phyloP scores from a whole-genome alignment of 2,329 filamentous ascomycete genomes.

The Fusarium xyrophilum region DNA sequence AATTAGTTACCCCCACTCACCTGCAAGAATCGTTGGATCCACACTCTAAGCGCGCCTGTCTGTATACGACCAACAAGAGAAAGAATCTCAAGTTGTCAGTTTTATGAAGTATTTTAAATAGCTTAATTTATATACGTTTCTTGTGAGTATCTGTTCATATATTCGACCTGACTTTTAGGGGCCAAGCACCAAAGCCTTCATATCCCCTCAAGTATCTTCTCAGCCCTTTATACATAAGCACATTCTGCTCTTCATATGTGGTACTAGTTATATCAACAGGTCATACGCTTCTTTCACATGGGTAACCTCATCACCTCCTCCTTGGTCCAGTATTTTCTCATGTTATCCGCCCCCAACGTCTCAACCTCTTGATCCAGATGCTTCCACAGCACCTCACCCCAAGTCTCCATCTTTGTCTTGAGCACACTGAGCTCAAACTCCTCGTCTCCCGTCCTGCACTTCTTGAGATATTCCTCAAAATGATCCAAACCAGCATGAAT shows the following conservation, averaged over 20 bases:
- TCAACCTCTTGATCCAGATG: slow-evolving; percentile 87
- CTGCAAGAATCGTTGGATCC: background rate
- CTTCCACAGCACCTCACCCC: slow-evolving; percentile 79
- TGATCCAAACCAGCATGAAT: slow-evolving; percentile 80
- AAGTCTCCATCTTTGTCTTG: slow-evolving; percentile 75
- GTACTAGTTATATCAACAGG: slow-evolving; percentile 6
- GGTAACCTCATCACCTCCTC: slow-evolving; percentile 76
- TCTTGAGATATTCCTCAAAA: slow-evolving; percentile 69
- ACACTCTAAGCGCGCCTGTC: background rate
- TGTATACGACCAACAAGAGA: background rate
- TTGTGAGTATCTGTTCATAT: background rate
- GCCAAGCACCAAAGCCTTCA: background rate
- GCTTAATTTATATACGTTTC: no score
- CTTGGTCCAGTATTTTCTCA: slow-evolving; percentile 80
- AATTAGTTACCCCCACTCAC: background rate
- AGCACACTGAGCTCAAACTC: slow-evolving; percentile 65
- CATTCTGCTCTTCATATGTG: background rate
- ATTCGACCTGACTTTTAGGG: accelerated
- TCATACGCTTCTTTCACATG: slow-evolving; percentile 57
- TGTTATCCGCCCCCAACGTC: slow-evolving; percentile 78
- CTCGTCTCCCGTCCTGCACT: slow-evolving; percentile 67
- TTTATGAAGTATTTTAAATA: no score
- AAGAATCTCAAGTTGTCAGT: no score
- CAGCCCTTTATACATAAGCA: background rate
- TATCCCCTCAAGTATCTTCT: background rate